Conservation (phyloP, 169 alveolate genomes). For the Plasmodium adleri region DNA sequence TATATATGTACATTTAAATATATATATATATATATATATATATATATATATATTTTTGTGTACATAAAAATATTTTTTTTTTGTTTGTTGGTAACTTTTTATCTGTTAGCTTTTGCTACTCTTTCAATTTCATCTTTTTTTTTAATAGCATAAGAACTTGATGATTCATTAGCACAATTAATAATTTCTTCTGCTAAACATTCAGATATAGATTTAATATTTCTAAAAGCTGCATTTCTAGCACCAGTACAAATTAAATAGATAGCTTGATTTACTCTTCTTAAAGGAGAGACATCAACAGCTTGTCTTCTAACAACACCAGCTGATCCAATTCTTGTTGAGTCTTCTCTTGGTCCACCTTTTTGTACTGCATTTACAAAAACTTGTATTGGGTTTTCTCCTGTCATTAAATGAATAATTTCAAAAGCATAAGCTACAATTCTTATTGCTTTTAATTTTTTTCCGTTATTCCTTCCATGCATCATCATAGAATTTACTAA, state of each 20-base stretch:
- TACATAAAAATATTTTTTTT: too few species aligned
- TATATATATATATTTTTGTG: too few species aligned
- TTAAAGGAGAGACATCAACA: slow-evolving; percentile 99
- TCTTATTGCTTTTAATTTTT: slow-evolving; percentile 97
- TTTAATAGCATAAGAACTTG: slow-evolving; percentile 98
- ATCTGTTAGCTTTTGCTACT: slow-evolving; percentile 99
- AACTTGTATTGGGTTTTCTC: slow-evolving; percentile 98
- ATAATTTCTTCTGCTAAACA: slow-evolving; percentile 99
- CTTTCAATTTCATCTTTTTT: slow-evolving; percentile 99
- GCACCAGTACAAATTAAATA: slow-evolving; percentile 98
- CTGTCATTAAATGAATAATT: slow-evolving; percentile 97
- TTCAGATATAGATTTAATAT: slow-evolving; percentile 98
- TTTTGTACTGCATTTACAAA: slow-evolving; percentile 97
- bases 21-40: too few species aligned
- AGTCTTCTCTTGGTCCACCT: slow-evolving; percentile 99
- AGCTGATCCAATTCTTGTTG: slow-evolving; percentile 99
- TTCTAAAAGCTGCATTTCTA: slow-evolving; percentile 96
- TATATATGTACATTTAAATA: too few species aligned
- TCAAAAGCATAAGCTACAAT: slow-evolving; percentile 98
- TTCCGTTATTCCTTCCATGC: slow-evolving; percentile 98
- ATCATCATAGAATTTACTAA: slow-evolving; percentile 93
- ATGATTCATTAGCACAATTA: slow-evolving; percentile 97
- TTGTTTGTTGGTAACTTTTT: slow-evolving; percentile 50
- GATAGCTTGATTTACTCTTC: slow-evolving; percentile 99
- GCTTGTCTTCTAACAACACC: slow-evolving; percentile 99